Evolutionary conservation across 306 rosid species (phyloP).

Genomic region (Cyamopsis tetragonoloba): DNA sequence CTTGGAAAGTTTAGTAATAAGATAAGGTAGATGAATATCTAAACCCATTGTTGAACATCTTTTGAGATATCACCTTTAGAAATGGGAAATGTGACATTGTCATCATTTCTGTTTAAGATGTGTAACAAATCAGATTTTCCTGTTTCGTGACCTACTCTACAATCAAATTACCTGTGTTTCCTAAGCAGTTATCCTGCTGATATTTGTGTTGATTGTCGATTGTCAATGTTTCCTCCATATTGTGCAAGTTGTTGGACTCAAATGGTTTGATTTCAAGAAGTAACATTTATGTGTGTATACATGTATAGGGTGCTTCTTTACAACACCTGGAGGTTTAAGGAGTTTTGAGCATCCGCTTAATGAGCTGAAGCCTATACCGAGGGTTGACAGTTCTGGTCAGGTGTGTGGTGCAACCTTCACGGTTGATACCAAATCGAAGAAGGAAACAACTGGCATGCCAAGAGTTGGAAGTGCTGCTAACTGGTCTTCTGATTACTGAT

Average conservation of each 20-base stretch:
- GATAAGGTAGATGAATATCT: too few species aligned
- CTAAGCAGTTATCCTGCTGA: neutral
- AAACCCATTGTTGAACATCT: too few species aligned
- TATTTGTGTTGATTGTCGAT: neutral
- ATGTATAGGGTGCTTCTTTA: conserved; percentile 74
- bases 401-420: conserved; percentile 85
- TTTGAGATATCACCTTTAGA: neutral
- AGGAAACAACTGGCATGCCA: conserved; percentile 82
- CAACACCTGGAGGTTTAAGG: conserved; percentile 85
- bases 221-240: neutral
- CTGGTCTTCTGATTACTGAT: conserved; percentile 77
- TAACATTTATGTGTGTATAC: conserved; percentile 24
- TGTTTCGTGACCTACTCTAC: neutral
- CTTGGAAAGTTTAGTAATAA: too few species aligned
- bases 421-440: conserved; percentile 67
- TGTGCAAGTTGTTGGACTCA: too few species aligned
- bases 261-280: conserved; percentile 2
- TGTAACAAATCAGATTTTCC: neutral
- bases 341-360: conserved; percentile 91
- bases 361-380: conserved; percentile 87
- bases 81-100: conserved; percentile 10
- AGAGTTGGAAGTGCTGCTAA: conserved; percentile 98
- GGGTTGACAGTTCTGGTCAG: conserved; percentile 90
- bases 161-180: conserved; percentile 3
- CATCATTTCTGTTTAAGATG: neutral